Evolutionary conservation across 768 basidiomycete species (phyloP).

Genomic region (Leccinellum luteum): DNA sequence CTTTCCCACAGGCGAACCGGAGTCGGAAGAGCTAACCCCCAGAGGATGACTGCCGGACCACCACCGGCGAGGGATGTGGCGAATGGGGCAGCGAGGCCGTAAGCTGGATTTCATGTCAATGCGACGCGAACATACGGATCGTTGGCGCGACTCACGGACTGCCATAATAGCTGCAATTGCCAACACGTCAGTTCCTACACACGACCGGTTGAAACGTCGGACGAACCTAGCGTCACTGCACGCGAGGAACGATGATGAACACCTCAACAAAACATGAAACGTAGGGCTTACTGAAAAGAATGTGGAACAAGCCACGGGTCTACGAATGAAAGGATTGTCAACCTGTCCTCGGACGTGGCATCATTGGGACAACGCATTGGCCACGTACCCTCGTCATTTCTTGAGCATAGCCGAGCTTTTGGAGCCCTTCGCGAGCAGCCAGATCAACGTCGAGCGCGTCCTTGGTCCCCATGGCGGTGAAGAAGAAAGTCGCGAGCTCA

Average conservation of each 20-base stretch:
- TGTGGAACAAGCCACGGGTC: conserved; percentile 51
- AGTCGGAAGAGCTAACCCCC: conserved; percentile 42
- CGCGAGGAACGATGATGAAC: background rate
- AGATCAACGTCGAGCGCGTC: conserved; percentile 20
- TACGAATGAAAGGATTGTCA: conserved; percentile 15
- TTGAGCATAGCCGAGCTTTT: conserved; percentile 55
- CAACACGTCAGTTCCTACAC: conserved; percentile 1
- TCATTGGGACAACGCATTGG: background rate
- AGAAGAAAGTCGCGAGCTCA: background rate
- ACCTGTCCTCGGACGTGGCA: background rate
- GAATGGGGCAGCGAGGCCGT: conserved; percentile 54
- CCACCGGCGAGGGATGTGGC: conserved; percentile 54
- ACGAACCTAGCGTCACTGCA: conserved; percentile 49
- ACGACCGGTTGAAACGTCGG: background rate
- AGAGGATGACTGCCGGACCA: conserved; percentile 55
- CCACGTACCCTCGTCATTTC: conserved; percentile 50
- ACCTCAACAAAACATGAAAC: background rate
- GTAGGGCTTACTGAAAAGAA: conserved; percentile 48
- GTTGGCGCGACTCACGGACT: conserved; percentile 47
- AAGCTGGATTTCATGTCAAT: conserved; percentile 38
- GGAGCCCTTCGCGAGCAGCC: conserved; percentile 35
- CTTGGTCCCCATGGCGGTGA: conserved; percentile 12
- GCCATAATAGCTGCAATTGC: conserved; percentile 51
- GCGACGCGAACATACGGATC: background rate
- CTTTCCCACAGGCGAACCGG: background rate